These are phyloP conservation scores for Cercophora newfieldiana DNA, from an alignment of 495 filamentous ascomycete genomes.

Conservation along the genomic window DNA sequence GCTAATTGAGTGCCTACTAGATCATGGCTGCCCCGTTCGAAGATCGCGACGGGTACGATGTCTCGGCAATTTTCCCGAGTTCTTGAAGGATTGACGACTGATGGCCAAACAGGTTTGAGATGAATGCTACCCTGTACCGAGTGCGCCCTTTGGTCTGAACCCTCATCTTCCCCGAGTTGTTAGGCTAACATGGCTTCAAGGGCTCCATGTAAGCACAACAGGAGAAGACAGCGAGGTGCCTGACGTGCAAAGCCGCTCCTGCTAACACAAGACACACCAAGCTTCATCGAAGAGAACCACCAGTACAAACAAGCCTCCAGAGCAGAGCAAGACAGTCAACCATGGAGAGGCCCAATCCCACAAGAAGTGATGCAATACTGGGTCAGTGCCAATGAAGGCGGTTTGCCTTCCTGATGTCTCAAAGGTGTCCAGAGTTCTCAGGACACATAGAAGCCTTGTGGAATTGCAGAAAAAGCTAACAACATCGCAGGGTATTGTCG, in stretches of 20 bases:
- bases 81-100: background rate
- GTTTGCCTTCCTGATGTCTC: too few species aligned
- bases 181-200: constrained; percentile 45
- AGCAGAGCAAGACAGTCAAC: constrained; percentile 58
- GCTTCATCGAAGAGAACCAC: constrained; percentile 93
- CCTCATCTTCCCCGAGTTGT: background rate
- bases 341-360: constrained; percentile 48
- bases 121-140: constrained; percentile 91
- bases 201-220: constrained; percentile 67
- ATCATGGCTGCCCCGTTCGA: constrained; percentile 85
- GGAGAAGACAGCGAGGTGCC: background rate
- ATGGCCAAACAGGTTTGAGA: constrained; percentile 72
- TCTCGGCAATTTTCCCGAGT: constrained; percentile 13
- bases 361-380: constrained; percentile 56
- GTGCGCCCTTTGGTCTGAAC: constrained; percentile 50
- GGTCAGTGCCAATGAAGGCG: constrained; percentile 29
- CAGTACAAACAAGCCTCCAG: constrained; percentile 60
- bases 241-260: background rate
- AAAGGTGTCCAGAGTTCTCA: too few species aligned
- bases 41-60: constrained; percentile 69
- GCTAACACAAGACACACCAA: constrained; percentile 37
- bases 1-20: constrained; percentile 41
- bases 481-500: background rate
- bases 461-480: background rate
- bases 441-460: too few species aligned